Percentiles rank a stretch among this genome's conserved stretches.
Conservation (phyloP, 768 basidiomycete species). For the Phaffia tasmanica region DNA sequence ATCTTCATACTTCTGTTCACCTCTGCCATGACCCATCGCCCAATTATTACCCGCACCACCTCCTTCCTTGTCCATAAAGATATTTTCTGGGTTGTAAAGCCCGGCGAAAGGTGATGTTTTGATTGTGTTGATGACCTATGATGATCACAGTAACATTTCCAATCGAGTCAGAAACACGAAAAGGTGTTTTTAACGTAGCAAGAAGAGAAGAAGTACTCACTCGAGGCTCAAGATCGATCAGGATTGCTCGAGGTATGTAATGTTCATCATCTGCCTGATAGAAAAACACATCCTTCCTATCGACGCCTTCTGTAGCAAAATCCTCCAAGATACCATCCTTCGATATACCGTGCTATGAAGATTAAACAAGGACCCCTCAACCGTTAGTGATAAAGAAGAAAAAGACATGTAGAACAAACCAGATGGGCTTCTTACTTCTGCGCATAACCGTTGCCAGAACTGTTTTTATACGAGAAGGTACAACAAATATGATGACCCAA, state of each 20-base stretch:
- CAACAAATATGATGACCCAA: background rate
- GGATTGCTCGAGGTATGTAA: slow-evolving; percentile 91
- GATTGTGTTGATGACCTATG: slow-evolving; percentile 90
- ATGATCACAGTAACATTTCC: background rate
- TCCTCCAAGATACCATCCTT: slow-evolving; percentile 92
- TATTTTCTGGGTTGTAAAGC: slow-evolving; percentile 95
- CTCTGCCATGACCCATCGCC: slow-evolving; percentile 86
- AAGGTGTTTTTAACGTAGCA: background rate
- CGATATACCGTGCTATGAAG: slow-evolving; percentile 68
- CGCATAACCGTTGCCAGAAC: slow-evolving; percentile 96
- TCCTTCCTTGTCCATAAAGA: slow-evolving; percentile 88
- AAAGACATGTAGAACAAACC: background rate
- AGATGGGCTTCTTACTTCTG: slow-evolving; percentile 44
- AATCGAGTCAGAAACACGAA: no score
- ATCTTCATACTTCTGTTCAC: slow-evolving; percentile 86
- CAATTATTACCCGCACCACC: slow-evolving; percentile 99
- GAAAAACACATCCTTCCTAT: slow-evolving; percentile 98
- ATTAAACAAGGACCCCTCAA: background rate
- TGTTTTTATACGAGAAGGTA: slow-evolving; percentile 35
- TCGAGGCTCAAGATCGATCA: slow-evolving; percentile 91
- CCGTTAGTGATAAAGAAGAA: background rate
- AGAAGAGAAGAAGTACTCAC: slow-evolving; percentile 44
- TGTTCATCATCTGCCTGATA: slow-evolving; percentile 99
- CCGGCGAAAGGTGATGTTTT: slow-evolving; percentile 72
- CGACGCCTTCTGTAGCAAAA: slow-evolving; percentile 88